Evolutionary conservation across 345 rosid species (phyloP).

Genomic region (Salix arbutifolia): DNA sequence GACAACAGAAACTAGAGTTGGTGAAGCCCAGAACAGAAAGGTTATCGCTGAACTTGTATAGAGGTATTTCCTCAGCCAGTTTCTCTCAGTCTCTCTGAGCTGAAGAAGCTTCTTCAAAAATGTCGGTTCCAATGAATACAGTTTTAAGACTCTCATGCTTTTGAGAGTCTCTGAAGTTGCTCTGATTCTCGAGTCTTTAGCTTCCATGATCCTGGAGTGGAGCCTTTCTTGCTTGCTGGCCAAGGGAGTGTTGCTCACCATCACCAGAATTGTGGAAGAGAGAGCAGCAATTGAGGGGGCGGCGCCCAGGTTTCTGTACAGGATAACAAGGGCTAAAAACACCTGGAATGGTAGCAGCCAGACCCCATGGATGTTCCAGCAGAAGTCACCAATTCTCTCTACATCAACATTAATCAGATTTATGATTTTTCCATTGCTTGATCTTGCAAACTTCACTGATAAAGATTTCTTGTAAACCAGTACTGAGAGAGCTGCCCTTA

Average conservation of each 20-base stretch:
- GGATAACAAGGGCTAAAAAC: slow-evolving; percentile 45
- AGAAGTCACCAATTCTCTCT: slow-evolving; percentile 67
- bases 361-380: slow-evolving; percentile 51
- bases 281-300: slow-evolving; percentile 56
- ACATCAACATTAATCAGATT: slow-evolving; percentile 63
- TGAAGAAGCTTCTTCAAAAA: slow-evolving; percentile 44
- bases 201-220: slow-evolving; percentile 59
- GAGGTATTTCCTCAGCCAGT: slow-evolving; percentile 45
- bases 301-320: slow-evolving; percentile 52
- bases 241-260: slow-evolving; percentile 67
- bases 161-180: slow-evolving; percentile 61
- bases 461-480: slow-evolving; percentile 54
- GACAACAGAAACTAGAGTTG: slow-evolving; percentile 49
- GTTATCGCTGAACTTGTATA: slow-evolving; percentile 52
- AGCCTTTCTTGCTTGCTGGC: slow-evolving; percentile 50
- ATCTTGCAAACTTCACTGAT: slow-evolving; percentile 36
- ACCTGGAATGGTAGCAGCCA: slow-evolving; percentile 73
- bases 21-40: slow-evolving; percentile 62
- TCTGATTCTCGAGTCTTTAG: slow-evolving; percentile 33
- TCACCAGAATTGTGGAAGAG: slow-evolving; percentile 42
- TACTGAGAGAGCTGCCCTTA: slow-evolving; percentile 50
- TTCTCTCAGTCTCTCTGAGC: slow-evolving; percentile 50
- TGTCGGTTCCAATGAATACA: slow-evolving; percentile 47
- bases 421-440: slow-evolving; percentile 44
- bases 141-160: slow-evolving; percentile 51